Base-by-base conservation (phyloP, 2,329 filamentous ascomycete genomes). In the Chrysosporium queenslandicum region DNA sequence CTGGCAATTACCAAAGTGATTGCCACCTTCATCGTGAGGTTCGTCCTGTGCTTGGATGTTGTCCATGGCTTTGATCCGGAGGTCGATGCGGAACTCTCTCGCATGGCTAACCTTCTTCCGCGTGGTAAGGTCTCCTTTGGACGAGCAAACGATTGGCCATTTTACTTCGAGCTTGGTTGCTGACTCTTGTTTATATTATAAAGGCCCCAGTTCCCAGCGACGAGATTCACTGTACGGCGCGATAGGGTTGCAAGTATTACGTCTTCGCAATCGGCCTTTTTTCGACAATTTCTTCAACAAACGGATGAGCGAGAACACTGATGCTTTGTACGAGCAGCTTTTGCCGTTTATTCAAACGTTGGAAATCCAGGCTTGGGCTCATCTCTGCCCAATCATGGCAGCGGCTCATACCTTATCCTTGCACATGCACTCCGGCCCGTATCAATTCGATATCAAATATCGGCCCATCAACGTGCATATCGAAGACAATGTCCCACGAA, bases 1-100 rank as follows among this genome's bases (percentile, higher is more conserved):
- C 52, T 59, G 4, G 55, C 63, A 11, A 50, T 68, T 8, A 54
- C 61, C 8, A 65, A 64, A 30, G 59, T 62, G 2, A 61, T 68
- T 39, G 64, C 64, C 46, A 58, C 52, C 23, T 63, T 60, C 42
- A 48, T 60, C 43, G 46, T 59, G 23, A 54, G 55, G 1, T 52
- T 59, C 5, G 50, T 66, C 2, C 46, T 66, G 37, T 61, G 58
- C 8, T 52, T 59, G 20, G 56, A 50, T 2, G 53, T 64, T 12
- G 49, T 65, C 29, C 56, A 52, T n/a, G 64, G 60, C 1, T 64
- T 64, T 48, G 59, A 63, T 21, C 16, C n/a, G 9, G 21, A 48
- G 3, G 39, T 48, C n/a, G 46, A 48, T 16, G n/a, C 11, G 14
- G 46, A 48, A 3, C 58, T 65, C 27, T 30, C 27, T 3, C 50